Evolutionary conservation across 2,329 filamentous ascomycete species (phyloP).

Genomic region (Colletotrichum spinosum): DNA sequence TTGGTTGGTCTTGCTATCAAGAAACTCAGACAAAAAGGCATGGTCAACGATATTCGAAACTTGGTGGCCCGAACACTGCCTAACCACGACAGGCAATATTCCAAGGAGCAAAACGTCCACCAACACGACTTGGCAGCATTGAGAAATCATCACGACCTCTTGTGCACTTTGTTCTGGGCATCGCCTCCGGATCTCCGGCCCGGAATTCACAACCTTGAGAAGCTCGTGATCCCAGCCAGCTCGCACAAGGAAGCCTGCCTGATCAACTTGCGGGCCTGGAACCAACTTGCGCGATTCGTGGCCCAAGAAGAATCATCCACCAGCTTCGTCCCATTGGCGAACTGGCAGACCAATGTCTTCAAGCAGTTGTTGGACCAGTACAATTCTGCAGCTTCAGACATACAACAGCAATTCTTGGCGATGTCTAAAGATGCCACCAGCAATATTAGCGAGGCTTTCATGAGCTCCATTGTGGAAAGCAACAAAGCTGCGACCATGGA

Average conservation of each 20-base stretch:
- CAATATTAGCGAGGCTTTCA: conserved; percentile 56
- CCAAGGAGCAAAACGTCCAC: conserved; percentile 70
- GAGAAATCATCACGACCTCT: conserved; percentile 76
- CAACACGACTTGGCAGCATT: conserved; percentile 72
- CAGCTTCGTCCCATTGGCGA: conserved; percentile 58
- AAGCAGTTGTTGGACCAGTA: conserved; percentile 69
- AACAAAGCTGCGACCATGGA: conserved; percentile 67
- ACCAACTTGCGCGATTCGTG: conserved; percentile 70
- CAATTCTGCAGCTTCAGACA: conserved; percentile 65
- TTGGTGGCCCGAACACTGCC: conserved; percentile 71
- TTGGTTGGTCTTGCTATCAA: conserved; percentile 69
- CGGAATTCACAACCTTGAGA: conserved; percentile 65
- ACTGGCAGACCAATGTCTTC: conserved; percentile 69
- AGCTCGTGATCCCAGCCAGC: conserved; percentile 67
- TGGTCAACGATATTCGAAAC: conserved; percentile 69
- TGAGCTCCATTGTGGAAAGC: conserved; percentile 61
- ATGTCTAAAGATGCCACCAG: conserved; percentile 60
- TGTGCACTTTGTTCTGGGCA: conserved; percentile 75
- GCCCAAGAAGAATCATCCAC: conserved; percentile 55
- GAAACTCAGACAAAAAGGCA: conserved; percentile 58
- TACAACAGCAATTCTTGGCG: conserved; percentile 65
- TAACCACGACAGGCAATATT: conserved; percentile 73
- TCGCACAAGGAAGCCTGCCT: conserved; percentile 76
- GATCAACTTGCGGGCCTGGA: conserved; percentile 73
- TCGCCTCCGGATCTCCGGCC: conserved; percentile 67